Base-by-base conservation (phyloP, 352 stramenopile genomes). In the Phytophthora megakarya region DNA sequence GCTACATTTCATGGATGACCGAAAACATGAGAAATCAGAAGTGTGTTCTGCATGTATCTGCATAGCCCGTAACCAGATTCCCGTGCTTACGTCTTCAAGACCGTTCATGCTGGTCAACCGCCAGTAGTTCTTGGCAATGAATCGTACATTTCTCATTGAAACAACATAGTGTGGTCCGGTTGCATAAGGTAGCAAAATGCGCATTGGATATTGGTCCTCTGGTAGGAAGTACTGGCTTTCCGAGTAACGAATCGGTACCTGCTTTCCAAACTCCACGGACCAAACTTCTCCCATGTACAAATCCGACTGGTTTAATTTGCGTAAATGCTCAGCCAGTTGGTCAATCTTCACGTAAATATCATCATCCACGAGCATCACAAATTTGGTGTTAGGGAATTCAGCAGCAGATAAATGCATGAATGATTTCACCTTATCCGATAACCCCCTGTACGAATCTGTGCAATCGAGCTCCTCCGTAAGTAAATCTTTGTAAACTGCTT, bases 11-110 rank as follows among this genome's bases (percentile, higher is more conserved):
- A 54, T 39, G 3, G 52, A 61, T 0, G 35, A 1, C 7, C 63
- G 63, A 12, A 73, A 15, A 30, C 38, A 69, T 8, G 50, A 65
- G 18, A 73, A 73, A 0, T 42, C n/a, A 12, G 50, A 8, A 0
- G 38, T 26, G 6, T 79, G 61, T 7, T 65, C 25, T 9, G 73
- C 57, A 4, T 75, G 55, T 4, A 92, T 72, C 15, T 85, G 67
- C 19, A 86, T 75, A 1, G 32, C 67, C 21, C 73, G 47, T 44
- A 87, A 45, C 83, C 83, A 92, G 9, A 88, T 58, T 0, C 73
- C 80, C 4, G 88, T 67, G 3, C 79, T 85, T 19, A 89, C 81
- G 52, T 92, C 83, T 33, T 92, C 83, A 0, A 92, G 57, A 1
- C 53, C 59, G 13, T 80, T 82, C 22, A 88, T 39, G 10, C 51